Conservation (phyloP, 1,284 basidiomycete genomes). For the Cryptococcus hybrid region DNA sequence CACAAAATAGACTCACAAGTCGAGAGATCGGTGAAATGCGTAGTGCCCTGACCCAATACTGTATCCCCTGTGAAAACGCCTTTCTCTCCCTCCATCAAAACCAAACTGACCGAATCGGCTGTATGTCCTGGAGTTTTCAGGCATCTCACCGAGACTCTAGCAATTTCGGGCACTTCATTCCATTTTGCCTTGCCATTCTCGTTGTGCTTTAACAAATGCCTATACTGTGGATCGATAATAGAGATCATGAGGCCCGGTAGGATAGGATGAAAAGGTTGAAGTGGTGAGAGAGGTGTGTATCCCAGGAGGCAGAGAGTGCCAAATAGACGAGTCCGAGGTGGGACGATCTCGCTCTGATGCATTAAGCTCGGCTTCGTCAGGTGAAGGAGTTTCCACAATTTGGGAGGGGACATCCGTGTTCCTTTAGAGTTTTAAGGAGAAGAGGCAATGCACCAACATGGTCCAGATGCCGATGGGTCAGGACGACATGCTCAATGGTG, state of each 20-base stretch:
- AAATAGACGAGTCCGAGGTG: constrained; percentile 30
- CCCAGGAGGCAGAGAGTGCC: constrained; percentile 25
- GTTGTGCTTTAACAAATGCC: constrained; percentile 34
- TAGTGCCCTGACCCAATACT: constrained; percentile 85
- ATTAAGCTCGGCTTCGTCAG: constrained; percentile 36
- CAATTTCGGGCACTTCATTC: constrained; percentile 39
- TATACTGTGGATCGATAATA: constrained; percentile 38
- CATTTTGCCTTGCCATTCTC: constrained; percentile 35
- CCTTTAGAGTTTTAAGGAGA: constrained; percentile 66
- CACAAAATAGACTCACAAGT: constrained; percentile 53
- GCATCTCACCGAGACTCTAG: constrained; percentile 56
- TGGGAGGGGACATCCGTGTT: constrained; percentile 47
- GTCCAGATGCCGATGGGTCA: constrained; percentile 89
- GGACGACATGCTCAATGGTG: constrained; percentile 72
- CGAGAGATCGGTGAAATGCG: constrained; percentile 80
- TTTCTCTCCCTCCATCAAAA: constrained; percentile 58
- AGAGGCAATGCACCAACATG: constrained; percentile 75
- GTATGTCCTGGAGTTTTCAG: constrained; percentile 92
- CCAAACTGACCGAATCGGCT: constrained; percentile 73
- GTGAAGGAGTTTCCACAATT: constrained; percentile 51
- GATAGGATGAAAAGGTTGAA: constrained; percentile 40
- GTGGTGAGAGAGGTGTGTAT: constrained; percentile 44
- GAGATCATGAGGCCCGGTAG: constrained; percentile 40
- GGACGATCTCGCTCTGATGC: constrained; percentile 24
- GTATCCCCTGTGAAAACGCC: constrained; percentile 87